Conservation (phyloP, 78 protist species). For the Chrysochromulina parva region DNA sequence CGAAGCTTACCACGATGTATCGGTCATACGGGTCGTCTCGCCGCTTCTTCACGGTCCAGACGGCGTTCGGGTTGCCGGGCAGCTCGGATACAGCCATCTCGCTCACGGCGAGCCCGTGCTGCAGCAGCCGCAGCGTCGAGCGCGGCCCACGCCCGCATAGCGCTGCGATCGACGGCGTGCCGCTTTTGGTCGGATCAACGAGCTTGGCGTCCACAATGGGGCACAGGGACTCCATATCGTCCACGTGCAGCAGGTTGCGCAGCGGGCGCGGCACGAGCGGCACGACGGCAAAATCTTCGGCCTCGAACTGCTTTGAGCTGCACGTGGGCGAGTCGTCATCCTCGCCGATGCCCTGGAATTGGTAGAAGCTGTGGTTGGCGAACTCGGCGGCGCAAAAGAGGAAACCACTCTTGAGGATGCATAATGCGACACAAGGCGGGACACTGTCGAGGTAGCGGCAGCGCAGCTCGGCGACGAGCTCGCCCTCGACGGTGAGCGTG, state of each 20-base stretch:
- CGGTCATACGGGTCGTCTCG: constrained; percentile 57
- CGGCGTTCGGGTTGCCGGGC: constrained; percentile 73
- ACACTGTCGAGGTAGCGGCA: constrained; percentile 49
- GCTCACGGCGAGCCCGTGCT: constrained; percentile 82
- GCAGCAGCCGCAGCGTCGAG: constrained; percentile 78
- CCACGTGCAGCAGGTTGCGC: constrained; percentile 70
- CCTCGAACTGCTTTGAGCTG: background rate
- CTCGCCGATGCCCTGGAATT: constrained; percentile 64
- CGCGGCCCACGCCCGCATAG: constrained; percentile 61
- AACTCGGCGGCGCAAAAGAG: constrained; percentile 93
- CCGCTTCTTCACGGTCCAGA: constrained; percentile 68
- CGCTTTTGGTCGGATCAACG: background rate
- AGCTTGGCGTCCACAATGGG: constrained; percentile 77
- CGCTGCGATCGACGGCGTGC: background rate
- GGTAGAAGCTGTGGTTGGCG: constrained; percentile 85
- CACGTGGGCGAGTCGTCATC: constrained; percentile 47
- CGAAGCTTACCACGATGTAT: constrained; percentile 86
- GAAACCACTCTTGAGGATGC: constrained; percentile 69
- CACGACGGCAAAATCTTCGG: background rate
- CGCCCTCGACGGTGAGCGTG: constrained; percentile 63
- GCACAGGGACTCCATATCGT: constrained; percentile 71
- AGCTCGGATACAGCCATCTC: constrained; percentile 78
- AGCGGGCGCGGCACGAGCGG: constrained; percentile 69
- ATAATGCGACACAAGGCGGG: constrained; percentile 21
- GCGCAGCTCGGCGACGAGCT: constrained; percentile 51